phyloP scores from a whole-genome alignment of 2,329 filamentous ascomycete species.

The Raffaelea albimanens region DNA sequence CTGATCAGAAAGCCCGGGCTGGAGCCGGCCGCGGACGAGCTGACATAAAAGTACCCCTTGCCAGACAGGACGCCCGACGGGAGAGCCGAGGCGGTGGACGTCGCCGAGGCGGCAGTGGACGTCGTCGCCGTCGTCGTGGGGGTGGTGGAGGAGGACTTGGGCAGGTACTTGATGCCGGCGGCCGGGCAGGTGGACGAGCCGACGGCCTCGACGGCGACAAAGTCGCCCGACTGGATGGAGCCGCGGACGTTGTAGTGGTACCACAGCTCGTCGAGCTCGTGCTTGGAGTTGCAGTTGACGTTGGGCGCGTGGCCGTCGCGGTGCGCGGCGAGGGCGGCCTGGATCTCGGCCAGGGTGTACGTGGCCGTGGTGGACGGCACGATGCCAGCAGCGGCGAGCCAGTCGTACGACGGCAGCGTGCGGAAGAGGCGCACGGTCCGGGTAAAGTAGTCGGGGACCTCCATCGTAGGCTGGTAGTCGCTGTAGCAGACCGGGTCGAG shows the following conservation, averaged over 20 bases:
- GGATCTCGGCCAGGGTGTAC: conserved; percentile 44
- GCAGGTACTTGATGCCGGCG: conserved; percentile 24
- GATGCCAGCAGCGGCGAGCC: conserved; percentile 44
- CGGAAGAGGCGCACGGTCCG: conserved; percentile 49
- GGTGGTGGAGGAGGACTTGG: conserved; percentile 11
- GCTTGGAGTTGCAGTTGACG: conserved; percentile 45
- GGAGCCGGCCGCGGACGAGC: conserved; percentile 1
- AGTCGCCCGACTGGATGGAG: conserved; percentile 35
- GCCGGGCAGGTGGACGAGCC: conserved; percentile 55
- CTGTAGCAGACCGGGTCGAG: conserved; percentile 59
- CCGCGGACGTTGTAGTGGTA: conserved; percentile 50
- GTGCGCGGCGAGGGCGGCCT: conserved; percentile 42
- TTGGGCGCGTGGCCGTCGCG: conserved; percentile 42
- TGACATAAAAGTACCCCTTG: conserved; percentile 8
- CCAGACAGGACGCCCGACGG: conserved; percentile 5
- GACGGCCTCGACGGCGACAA: conserved; percentile 45
- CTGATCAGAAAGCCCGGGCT: conserved; percentile 16
- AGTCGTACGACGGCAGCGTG: conserved; percentile 48
- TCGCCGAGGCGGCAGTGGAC: conserved; percentile 3
- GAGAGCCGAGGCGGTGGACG: neutral
- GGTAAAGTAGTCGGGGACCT: conserved; percentile 55
- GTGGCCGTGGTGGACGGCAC: conserved; percentile 47
- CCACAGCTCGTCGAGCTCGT: conserved; percentile 53
- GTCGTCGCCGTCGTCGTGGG: neutral
- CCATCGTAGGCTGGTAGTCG: conserved; percentile 42